Conservation (phyloP, 1,284 basidiomycete species). For the Bjerkandera adusta region DNA sequence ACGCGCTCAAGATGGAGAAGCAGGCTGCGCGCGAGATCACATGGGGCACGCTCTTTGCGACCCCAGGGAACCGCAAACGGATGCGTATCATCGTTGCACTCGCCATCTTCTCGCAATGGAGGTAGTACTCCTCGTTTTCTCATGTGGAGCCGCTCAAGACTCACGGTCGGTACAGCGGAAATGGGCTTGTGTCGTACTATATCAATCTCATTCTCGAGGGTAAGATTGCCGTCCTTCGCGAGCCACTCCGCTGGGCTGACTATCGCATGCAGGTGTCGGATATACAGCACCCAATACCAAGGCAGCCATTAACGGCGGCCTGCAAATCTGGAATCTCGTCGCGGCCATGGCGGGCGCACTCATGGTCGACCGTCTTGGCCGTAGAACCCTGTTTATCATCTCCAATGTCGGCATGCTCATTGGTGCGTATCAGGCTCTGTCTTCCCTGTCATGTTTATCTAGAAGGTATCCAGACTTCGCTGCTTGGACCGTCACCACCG, state of each 20-base stretch:
- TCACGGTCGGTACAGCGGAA: slow-evolving; percentile 43
- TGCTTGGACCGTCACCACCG: slow-evolving; percentile 57
- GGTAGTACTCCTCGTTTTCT: slow-evolving; percentile 41
- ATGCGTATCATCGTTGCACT: slow-evolving; percentile 58
- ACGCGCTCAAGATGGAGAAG: slow-evolving; percentile 58
- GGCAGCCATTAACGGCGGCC: slow-evolving; percentile 58
- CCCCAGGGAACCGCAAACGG: slow-evolving; percentile 57
- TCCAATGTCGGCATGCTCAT: slow-evolving; percentile 68
- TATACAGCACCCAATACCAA: slow-evolving; percentile 50
- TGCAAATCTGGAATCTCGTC: slow-evolving; percentile 50
- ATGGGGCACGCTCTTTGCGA: slow-evolving; percentile 49
- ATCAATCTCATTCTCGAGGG: slow-evolving; percentile 63
- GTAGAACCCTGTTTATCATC: slow-evolving; percentile 59
- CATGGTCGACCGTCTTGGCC: slow-evolving; percentile 57
- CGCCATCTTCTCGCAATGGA: slow-evolving; percentile 67
- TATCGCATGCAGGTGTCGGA: slow-evolving; percentile 36
- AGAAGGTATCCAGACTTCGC: slow-evolving; percentile 41
- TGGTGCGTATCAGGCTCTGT: slow-evolving; percentile 32
- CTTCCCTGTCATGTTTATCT: neutral
- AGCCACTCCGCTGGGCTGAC: neutral
- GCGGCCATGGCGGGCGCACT: slow-evolving; percentile 55
- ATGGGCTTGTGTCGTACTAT: slow-evolving; percentile 68
- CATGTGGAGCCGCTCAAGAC: neutral
- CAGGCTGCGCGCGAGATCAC: slow-evolving; percentile 46
- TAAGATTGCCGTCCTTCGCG: neutral